Percentiles rank a stretch among this genome's conserved stretches.
phyloP scores from a whole-genome alignment of 208 protist genomes.

The Angomonas desouzai region DNA sequence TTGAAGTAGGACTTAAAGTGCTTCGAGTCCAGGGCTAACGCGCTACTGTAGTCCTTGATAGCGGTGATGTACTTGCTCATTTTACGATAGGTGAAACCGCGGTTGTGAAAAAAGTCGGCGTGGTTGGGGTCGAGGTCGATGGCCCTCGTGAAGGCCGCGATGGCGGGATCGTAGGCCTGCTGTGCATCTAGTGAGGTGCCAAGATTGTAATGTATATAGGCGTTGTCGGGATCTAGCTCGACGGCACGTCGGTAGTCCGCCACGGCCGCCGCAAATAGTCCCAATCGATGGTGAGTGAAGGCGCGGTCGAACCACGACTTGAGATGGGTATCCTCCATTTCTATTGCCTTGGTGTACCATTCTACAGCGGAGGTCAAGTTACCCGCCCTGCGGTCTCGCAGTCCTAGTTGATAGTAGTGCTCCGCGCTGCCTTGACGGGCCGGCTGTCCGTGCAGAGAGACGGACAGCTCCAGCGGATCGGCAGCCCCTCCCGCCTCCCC shows the following conservation, averaged over 20 bases:
- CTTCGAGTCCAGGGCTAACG: constrained; percentile 54
- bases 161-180: constrained; percentile 43
- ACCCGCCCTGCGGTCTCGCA: constrained; percentile 51
- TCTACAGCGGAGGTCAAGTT: constrained; percentile 65
- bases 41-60: constrained; percentile 75
- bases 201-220: constrained; percentile 88
- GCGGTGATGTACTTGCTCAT: constrained; percentile 52
- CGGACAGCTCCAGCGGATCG: not conserved
- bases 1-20: constrained; percentile 94
- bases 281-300: constrained; percentile 74
- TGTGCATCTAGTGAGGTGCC: constrained; percentile 81
- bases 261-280: constrained; percentile 56
- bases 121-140: constrained; percentile 61
- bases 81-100: constrained; percentile 73
- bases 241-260: constrained; percentile 73
- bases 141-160: constrained; percentile 60
- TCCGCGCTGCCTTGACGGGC: constrained; percentile 15
- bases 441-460: not conserved
- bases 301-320: constrained; percentile 89
- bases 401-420: constrained; percentile 68
- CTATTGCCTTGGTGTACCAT: constrained; percentile 81
- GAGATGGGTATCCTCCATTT: constrained; percentile 71
- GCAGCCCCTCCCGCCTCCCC: not conserved
- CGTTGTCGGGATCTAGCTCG: constrained; percentile 61
- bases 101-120: constrained; percentile 80